Evolutionary conservation across 2,329 filamentous ascomycete species (phyloP), one percentile per base, ranked within the genome.

Genomic region (Botrytis porri): DNA sequence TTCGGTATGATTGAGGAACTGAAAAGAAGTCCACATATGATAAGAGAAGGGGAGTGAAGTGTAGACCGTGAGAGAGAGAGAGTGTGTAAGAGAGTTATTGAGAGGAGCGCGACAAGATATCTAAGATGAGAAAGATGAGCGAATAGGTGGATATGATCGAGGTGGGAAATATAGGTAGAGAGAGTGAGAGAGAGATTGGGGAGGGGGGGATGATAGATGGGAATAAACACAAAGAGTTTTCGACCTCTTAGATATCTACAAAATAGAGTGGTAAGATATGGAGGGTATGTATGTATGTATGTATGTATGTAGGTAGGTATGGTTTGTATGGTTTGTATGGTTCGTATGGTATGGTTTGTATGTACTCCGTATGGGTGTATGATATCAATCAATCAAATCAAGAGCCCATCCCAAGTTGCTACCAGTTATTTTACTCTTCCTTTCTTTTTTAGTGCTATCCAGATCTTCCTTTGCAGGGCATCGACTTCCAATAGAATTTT

Each of bases 381-480:
- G 57, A 60, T 39, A 22, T 54, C 32, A 54, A 37, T 54, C 45
- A 54, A 66, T 57, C 48, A 57, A 48, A 69, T 69, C 48, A 25
- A 20, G 22, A 8, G 59, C 29, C 35, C 67, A 70, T 37, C 41
- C 32, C 16, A 25, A 41, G 35, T n/a, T 61, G 39, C 29, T 48
- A 45, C 32, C 41, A 48, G 29, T 32, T 29, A 48, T 61, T 45
- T n/a, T 45, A n/a, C 32, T 45, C 20, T 25, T 48, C 20, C 29
- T 20, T 32, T 62, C 61, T 3, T 22, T 22, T 63, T 29, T 63
- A 64, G 32, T 63, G 37, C 16, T 63, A 64, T 67, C n/a, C 25
- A 69, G 65, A 69, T 69, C 65, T 32, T 41, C 35, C 48, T 32
- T 25, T 71, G 59, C 69, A 71, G 69, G 69, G 43, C 69, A 39